phyloP scores from a whole-genome alignment of 352 stramenopile species.

The Lagenidium sp. region DNA sequence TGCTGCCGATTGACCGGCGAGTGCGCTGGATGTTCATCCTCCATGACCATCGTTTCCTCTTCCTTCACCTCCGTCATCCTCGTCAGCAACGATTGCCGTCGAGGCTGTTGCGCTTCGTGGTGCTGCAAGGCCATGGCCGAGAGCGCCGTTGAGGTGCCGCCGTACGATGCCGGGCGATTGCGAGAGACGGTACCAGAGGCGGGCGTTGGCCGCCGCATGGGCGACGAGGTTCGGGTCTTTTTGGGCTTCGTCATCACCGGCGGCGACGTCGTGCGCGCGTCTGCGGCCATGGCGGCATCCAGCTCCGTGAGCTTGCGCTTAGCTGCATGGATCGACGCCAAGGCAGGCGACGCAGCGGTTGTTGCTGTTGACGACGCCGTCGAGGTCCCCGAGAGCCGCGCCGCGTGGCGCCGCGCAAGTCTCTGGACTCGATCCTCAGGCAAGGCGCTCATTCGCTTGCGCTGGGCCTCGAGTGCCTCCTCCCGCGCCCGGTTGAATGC shows the following conservation, averaged over 20 bases:
- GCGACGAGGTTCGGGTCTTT: conserved; percentile 12
- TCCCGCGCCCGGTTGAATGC: conserved; percentile 17
- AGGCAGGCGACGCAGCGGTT: neutral
- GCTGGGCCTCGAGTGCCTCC: conserved; percentile 14
- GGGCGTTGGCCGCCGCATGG: neutral
- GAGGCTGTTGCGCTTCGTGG: conserved; percentile 6
- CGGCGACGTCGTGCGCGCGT: neutral
- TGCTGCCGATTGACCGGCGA: too few species aligned
- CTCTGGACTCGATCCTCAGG: conserved; percentile 10
- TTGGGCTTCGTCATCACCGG: conserved; percentile 2
- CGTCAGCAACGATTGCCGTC: conserved; percentile 3
- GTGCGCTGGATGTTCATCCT: neutral
- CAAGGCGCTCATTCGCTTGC: conserved; percentile 18
- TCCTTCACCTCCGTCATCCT: too few species aligned
- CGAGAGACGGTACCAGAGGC: neutral
- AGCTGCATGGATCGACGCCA: conserved; percentile 2
- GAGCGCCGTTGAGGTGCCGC: neutral
- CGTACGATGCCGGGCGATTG: neutral
- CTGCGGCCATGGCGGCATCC: neutral
- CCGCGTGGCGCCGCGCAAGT: conserved; percentile 7
- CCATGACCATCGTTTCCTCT: too few species aligned
- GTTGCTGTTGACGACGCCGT: too few species aligned
- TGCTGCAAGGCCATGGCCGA: conserved; percentile 10
- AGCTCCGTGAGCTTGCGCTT: conserved; percentile 22
- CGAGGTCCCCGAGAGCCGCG: too few species aligned